Conservation (phyloP, 345 rosid species). For the Limnanthes douglasii region DNA sequence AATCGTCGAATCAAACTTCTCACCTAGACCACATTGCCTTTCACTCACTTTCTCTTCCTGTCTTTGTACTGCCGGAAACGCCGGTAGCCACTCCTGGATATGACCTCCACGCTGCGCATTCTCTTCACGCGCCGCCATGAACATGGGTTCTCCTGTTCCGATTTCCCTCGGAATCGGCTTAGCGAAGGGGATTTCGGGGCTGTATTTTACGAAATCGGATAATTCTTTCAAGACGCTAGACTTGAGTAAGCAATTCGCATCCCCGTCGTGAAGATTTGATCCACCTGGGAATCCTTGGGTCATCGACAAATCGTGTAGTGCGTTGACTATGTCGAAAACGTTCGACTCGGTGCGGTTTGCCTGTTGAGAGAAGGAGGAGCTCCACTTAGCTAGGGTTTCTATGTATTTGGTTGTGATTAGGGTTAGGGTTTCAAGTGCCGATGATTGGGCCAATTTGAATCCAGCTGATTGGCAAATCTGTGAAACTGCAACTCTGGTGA, state of each 20-base stretch:
- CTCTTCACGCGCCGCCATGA: background rate
- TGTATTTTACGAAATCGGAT: conserved; percentile 16
- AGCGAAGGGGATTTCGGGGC: conserved; percentile 46
- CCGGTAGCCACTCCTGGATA: conserved; percentile 13
- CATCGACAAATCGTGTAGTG: conserved; percentile 29
- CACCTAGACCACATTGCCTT: too few species aligned
- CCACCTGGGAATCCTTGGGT: conserved; percentile 31
- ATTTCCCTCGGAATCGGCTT: conserved; percentile 22
- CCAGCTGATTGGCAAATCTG: conserved; percentile 49
- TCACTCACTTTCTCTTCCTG: too few species aligned
- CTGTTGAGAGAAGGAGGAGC: conserved; percentile 20
- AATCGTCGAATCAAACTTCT: too few species aligned
- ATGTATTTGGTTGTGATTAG: conserved; percentile 23
- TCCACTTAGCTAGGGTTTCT: conserved; percentile 21
- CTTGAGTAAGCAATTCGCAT: conserved; percentile 10
- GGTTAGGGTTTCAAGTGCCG: conserved; percentile 35
- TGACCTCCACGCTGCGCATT: background rate
- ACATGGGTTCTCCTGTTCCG: background rate
- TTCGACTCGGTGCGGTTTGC: conserved; percentile 41
- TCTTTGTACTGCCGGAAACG: too few species aligned
- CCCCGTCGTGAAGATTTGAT: conserved; percentile 11
- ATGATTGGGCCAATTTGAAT: conserved; percentile 20
- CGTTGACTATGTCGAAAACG: conserved; percentile 28
- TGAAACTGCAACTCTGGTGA: conserved; percentile 32
- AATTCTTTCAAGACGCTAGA: conserved; percentile 20